Evolutionary conservation across 75 land plant genomes (phyloP).

Genomic region (Selaginella tamariscina): DNA sequence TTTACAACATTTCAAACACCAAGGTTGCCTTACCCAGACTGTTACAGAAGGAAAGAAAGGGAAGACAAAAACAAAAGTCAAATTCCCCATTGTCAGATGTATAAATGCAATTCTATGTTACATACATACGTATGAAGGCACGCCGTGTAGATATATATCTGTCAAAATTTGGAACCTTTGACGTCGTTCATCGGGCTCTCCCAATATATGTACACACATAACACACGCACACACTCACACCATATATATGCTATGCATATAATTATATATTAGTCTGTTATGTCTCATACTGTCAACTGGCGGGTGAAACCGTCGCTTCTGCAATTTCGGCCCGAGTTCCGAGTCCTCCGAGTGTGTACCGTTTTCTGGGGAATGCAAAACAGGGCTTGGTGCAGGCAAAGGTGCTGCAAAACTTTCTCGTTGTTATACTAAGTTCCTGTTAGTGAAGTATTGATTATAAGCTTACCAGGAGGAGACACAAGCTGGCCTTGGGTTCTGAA

Average conservation of each 20-base stretch:
- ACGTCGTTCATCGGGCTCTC: not conserved
- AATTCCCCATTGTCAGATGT: too few species aligned
- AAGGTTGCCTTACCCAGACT: slow-evolving; percentile 6
- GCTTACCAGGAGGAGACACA: slow-evolving; percentile 38
- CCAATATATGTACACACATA: not conserved
- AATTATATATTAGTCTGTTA: slow-evolving; percentile 8
- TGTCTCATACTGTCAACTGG: not conserved
- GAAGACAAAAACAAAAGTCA: too few species aligned
- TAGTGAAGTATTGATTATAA: not conserved
- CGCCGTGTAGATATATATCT: too few species aligned
- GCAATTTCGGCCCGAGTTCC: not conserved
- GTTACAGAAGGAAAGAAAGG: too few species aligned
- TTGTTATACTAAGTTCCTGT: not conserved
- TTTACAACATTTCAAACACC: slow-evolving; percentile 14
- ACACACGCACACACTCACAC: not conserved
- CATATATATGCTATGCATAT: not conserved
- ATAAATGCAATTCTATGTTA: too few species aligned
- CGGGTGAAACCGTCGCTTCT: not conserved
- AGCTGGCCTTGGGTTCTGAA: slow-evolving; percentile 45
- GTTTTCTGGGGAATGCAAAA: slow-evolving; percentile 11
- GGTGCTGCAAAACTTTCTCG: slow-evolving; percentile 23
- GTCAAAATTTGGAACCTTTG: too few species aligned
- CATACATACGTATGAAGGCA: too few species aligned
- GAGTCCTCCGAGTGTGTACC: not conserved
- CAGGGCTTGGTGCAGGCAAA: slow-evolving; percentile 18